Conservation (phyloP, 2,329 filamentous ascomycete species). For the Pseudomassariella vexata region DNA sequence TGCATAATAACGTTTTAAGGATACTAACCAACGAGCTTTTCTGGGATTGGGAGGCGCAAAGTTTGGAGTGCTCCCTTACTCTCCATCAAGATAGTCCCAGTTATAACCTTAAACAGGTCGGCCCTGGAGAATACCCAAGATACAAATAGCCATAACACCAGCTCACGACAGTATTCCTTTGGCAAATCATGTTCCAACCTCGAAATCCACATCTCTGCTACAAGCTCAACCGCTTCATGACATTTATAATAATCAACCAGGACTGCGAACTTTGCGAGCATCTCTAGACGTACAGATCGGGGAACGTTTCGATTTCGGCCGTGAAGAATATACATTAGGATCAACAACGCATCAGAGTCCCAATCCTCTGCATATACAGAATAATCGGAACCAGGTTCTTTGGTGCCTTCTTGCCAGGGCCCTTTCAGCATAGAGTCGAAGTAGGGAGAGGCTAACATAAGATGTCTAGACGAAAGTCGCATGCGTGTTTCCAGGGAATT, state of each 20-base stretch:
- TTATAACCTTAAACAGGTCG: slow-evolving; percentile 7
- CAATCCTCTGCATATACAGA: slow-evolving; percentile 12
- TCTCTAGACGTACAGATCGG: slow-evolving; percentile 12
- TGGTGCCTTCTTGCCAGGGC: slow-evolving; percentile 9
- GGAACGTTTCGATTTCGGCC: slow-evolving; percentile 18
- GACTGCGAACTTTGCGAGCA: slow-evolving; percentile 19
- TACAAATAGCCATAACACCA: slow-evolving; percentile 8
- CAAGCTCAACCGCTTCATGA: slow-evolving; percentile 15
- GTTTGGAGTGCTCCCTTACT: slow-evolving; percentile 6
- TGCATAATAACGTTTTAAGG: neutral
- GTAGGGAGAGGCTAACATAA: slow-evolving; percentile 11
- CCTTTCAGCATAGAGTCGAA: slow-evolving; percentile 8
- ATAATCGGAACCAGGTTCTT: neutral
- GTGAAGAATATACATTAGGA: slow-evolving; percentile 20
- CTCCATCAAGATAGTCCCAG: slow-evolving; percentile 6
- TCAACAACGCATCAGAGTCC: slow-evolving; percentile 14
- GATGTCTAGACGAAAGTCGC: slow-evolving; percentile 12
- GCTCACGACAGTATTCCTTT: slow-evolving; percentile 4
- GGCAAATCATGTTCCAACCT: neutral
- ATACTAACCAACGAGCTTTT: slow-evolving; percentile 3
- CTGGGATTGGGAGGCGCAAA: slow-evolving; percentile 4
- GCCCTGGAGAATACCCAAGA: slow-evolving; percentile 6
- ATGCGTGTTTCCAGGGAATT: slow-evolving; percentile 1
- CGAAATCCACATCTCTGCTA: slow-evolving; percentile 10
- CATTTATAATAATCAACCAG: slow-evolving; percentile 25